These are phyloP conservation scores for Colletotrichum gloeosporioides DNA, from an alignment of 2,329 filamentous ascomycete genomes.

Conservation along the genomic window DNA sequence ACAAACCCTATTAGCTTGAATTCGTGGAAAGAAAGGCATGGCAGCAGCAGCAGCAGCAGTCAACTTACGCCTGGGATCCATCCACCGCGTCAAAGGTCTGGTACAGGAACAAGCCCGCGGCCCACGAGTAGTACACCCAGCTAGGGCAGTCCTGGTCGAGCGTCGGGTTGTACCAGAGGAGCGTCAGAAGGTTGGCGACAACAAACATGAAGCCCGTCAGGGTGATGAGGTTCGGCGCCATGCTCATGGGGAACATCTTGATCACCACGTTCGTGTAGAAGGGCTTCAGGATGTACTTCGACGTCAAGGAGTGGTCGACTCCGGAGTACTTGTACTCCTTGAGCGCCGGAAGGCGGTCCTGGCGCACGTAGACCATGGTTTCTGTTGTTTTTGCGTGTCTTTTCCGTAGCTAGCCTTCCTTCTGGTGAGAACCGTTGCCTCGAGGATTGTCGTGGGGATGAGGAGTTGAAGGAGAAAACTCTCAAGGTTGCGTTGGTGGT, in stretches of 20 bases:
- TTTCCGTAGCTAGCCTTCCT: background rate
- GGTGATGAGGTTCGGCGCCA: constrained; percentile 91
- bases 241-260: constrained; percentile 91
- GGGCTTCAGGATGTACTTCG: constrained; percentile 93
- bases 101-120: constrained; percentile 88
- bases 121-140: constrained; percentile 96
- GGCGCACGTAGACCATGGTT: constrained; percentile 91
- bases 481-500: background rate
- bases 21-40: background rate
- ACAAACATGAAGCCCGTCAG: constrained; percentile 91
- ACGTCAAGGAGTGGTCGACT: constrained; percentile 88
- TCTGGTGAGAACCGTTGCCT: background rate
- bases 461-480: background rate
- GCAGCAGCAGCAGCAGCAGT: background rate
- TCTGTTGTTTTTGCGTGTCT: constrained; percentile 26
- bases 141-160: constrained; percentile 90
- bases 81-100: constrained; percentile 99
- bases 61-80: constrained; percentile 83
- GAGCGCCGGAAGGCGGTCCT: constrained; percentile 85
- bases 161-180: constrained; percentile 95
- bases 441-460: background rate
- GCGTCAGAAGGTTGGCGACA: constrained; percentile 84
- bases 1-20: background rate
- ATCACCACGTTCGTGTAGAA: constrained; percentile 97
- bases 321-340: constrained; percentile 95